phyloP scores from a whole-genome alignment of 108 stramenopile species.

The Schizochytrium sp. region DNA sequence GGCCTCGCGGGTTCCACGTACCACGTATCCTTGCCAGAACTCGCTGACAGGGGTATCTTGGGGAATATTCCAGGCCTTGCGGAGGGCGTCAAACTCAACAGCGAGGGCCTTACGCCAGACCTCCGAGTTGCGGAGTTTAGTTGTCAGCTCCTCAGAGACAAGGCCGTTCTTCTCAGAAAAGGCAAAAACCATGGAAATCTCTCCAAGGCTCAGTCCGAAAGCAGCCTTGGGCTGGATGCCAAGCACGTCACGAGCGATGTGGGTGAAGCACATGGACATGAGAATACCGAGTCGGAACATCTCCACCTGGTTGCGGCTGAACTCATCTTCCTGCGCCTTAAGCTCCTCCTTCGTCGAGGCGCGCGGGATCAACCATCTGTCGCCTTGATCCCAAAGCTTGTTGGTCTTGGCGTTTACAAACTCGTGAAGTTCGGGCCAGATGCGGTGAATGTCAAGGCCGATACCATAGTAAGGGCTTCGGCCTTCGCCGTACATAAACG shows the following conservation, averaged over 20 bases:
- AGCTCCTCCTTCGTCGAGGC: slow-evolving; percentile 3
- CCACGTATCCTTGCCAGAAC: slow-evolving; percentile 29
- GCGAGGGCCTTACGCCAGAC: slow-evolving; percentile 20
- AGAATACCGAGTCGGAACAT: slow-evolving; percentile 39
- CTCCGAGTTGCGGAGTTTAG: not conserved
- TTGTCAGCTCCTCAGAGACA: not conserved
- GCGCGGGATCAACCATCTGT: slow-evolving; percentile 28
- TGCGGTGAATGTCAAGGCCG: slow-evolving; percentile 16
- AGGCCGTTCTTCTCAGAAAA: slow-evolving; percentile 2
- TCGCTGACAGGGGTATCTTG: not conserved
- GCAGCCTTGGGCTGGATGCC: slow-evolving; percentile 30
- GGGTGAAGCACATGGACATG: not conserved
- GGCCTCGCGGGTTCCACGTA: not conserved
- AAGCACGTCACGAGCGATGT: not conserved
- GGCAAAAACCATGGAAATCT: not conserved
- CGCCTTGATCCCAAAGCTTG: not conserved
- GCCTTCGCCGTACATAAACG: slow-evolving; percentile 39
- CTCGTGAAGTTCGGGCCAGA: slow-evolving; percentile 39
- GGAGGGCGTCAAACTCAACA: not conserved
- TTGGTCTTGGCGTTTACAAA: not conserved
- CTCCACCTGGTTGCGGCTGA: not conserved
- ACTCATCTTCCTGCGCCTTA: not conserved
- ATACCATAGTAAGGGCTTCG: slow-evolving; percentile 42
- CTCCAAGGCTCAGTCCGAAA: slow-evolving; percentile 21
- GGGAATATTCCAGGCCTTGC: slow-evolving; percentile 13